Base-by-base conservation (phyloP, 768 basidiomycete species). In the Lentinula lateritia region DNA sequence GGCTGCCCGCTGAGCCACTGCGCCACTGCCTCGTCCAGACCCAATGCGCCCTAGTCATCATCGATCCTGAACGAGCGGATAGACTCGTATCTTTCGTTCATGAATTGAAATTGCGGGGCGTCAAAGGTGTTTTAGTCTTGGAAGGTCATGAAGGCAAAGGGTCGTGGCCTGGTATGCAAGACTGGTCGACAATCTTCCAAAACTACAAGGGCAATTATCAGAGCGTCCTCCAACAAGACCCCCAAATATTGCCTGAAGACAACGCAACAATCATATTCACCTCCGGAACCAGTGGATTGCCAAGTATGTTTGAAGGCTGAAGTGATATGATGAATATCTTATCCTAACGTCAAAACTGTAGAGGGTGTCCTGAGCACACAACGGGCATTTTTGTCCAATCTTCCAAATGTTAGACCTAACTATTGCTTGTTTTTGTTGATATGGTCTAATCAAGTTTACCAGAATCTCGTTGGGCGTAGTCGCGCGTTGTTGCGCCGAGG, bases 361-460 rank as follows among this genome's bases (percentile, higher is more conserved):
- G 76, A 86, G 64, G 84, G 82, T 16, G 84, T 86, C 8, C 66
- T 83, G 46, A 78, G 77, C 50, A 81, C 82, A 3, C 81, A 85
- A 48, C 74, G 84, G 20, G 74, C 74, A 65, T 81, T 74, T 62
- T 65, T 84, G 43, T 77, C 81, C 0, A 83, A 83, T 65, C 50
- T 76, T 1, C 68, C 75, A n/a, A 83, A 82, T 64, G 80, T 80
- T 64, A 43, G 73, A 53, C 5, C 9, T 9, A 10, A n/a, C 13
- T 58, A n/a, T 46, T 0, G 32, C 39, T n/a, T 10, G 6, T 50
- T 16, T 12, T 2, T 0, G n/a, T 56, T 9, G 6, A 39, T 2
- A 38, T 23, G 0, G 1, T 15, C 34, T 50, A 9, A 48, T 16
- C 15, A 16, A 28, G 28, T 0, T 16, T 4, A 28, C n/a, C 45